These are phyloP conservation scores for Solanum ossicruentum DNA, from an alignment of 257 asterid genomes.

Conservation along the genomic window DNA sequence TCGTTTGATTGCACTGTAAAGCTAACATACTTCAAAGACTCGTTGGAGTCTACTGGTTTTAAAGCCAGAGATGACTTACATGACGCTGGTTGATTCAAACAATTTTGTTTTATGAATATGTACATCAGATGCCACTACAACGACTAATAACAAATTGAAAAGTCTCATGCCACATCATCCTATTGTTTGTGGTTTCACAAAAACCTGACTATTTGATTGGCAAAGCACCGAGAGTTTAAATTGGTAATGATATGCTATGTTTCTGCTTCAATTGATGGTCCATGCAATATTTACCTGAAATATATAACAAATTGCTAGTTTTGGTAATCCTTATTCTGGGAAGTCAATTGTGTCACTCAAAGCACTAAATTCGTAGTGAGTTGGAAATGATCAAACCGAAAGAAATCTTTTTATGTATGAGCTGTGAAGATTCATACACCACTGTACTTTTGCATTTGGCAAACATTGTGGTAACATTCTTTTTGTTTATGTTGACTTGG, in stretches of 20 bases:
- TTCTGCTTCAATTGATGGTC: neutral
- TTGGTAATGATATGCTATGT: neutral
- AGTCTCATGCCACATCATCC: neutral
- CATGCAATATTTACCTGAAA: neutral
- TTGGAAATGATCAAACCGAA: neutral
- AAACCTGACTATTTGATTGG: neutral
- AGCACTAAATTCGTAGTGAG: neutral
- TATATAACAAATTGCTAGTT: neutral
- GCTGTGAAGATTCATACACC: neutral
- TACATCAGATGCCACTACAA: neutral
- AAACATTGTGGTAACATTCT: neutral
- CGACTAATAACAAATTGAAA: neutral
- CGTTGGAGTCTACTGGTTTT: neutral
- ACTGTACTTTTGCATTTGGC: neutral
- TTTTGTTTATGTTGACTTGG: neutral
- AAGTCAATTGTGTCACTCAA: neutral
- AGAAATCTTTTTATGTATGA: neutral
- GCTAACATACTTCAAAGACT: neutral
- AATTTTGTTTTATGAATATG: neutral
- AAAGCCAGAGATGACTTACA: neutral
- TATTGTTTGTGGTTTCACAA: neutral
- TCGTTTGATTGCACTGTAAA: neutral
- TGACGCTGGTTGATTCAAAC: neutral
- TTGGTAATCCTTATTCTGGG: neutral
- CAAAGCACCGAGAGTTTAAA: neutral